These are phyloP conservation scores for Musa balbisiana DNA, from an alignment of 202 grass and related monocot species.

Conservation along the genomic window DNA sequence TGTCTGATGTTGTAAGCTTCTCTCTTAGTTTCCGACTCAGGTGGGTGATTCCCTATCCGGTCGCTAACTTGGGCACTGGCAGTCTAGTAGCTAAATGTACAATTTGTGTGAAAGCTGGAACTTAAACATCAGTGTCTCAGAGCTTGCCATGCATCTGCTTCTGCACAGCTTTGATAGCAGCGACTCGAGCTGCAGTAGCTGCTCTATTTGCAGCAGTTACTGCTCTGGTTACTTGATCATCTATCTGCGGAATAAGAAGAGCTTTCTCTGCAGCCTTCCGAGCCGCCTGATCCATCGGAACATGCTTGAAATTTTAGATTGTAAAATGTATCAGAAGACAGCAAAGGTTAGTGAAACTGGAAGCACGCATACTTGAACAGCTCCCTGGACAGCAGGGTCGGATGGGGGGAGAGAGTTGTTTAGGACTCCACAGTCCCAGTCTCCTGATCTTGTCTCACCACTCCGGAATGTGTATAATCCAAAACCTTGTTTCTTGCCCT, in stretches of 20 bases:
- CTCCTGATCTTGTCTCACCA: conserved; percentile 14
- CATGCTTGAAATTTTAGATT: neutral
- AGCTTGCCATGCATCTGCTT: conserved; percentile 92
- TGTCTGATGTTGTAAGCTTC: too few relatives aligned
- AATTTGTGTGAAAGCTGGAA: neutral
- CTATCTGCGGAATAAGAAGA: conserved; percentile 40
- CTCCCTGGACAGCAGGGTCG: conserved; percentile 1
- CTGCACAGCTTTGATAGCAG: conserved; percentile 85
- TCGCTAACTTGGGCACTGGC: too few relatives aligned
- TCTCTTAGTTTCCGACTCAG: too few relatives aligned
- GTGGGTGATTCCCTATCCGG: too few relatives aligned
- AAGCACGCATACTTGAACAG: conserved; percentile 10
- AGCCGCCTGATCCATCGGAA: conserved; percentile 40
- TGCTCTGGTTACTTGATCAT: conserved; percentile 66
- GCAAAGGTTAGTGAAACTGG: neutral
- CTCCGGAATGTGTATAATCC: conserved; percentile 20
- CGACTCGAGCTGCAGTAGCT: conserved; percentile 72
- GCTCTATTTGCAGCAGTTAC: conserved; percentile 75
- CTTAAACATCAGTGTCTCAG: conserved; percentile 69
- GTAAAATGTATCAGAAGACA: neutral
- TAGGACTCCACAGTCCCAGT: conserved; percentile 17
- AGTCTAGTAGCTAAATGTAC: neutral
- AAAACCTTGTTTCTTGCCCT: conserved; percentile 26
- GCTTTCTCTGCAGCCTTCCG: conserved; percentile 56
- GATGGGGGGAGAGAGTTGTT: conserved; percentile 6